These are phyloP conservation scores for Phytophthora agathidicida DNA, from an alignment of 352 stramenopile species.

Conservation along the genomic window DNA sequence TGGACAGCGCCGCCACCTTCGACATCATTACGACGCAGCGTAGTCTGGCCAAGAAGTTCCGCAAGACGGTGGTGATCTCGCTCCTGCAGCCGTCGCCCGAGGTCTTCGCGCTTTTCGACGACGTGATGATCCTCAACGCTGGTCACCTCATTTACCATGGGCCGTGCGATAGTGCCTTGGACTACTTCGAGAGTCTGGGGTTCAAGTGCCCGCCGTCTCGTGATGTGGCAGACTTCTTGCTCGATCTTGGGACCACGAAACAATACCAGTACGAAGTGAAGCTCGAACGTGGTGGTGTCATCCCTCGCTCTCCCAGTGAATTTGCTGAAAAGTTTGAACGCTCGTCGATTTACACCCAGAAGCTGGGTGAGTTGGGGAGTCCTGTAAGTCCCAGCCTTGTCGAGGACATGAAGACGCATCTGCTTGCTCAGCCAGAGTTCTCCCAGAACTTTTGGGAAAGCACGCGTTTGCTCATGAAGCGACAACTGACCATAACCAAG, in stretches of 20 bases:
- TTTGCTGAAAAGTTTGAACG: conserved; percentile 53
- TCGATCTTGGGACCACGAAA: conserved; percentile 54
- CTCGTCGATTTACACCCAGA: conserved; percentile 12
- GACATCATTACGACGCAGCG: conserved; percentile 84
- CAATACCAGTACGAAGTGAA: conserved; percentile 37
- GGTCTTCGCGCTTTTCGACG: conserved; percentile 49
- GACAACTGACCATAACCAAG: conserved; percentile 27
- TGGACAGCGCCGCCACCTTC: conserved; percentile 91
- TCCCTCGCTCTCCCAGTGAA: conserved; percentile 22
- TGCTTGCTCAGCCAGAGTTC: conserved; percentile 27
- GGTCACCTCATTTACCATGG: conserved; percentile 81
- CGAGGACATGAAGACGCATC: conserved; percentile 13
- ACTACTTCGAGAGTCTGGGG: conserved; percentile 15
- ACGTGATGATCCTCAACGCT: conserved; percentile 69
- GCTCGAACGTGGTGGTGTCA: neutral
- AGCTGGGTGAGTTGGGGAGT: neutral
- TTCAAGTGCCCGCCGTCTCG: conserved; percentile 39
- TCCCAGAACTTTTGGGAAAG: conserved; percentile 20
- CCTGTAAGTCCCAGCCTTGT: conserved; percentile 1
- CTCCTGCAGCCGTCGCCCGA: conserved; percentile 59
- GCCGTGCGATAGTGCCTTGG: conserved; percentile 10
- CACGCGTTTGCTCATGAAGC: conserved; percentile 24
- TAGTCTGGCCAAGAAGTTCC: conserved; percentile 38
- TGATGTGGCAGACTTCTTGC: conserved; percentile 93
- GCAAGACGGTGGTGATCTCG: conserved; percentile 55